phyloP scores from a whole-genome alignment of 2,329 filamentous ascomycete species.

The Thielaviopsis musarum region DNA sequence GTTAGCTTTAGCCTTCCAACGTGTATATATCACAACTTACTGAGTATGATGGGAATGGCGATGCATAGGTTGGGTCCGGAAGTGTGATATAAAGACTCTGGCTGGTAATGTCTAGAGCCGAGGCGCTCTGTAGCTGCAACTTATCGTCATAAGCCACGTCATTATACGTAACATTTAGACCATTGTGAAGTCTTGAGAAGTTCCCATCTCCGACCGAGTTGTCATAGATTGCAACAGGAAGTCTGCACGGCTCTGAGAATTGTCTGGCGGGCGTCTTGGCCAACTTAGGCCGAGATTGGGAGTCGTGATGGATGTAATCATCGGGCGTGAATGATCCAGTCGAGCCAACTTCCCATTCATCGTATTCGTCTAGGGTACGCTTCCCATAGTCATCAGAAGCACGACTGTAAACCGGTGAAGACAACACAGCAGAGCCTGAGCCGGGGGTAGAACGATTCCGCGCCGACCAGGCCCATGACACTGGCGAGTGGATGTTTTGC shows the following conservation, averaged over 20 bases:
- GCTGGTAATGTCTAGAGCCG: not conserved
- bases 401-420: not conserved
- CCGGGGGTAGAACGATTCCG: not conserved
- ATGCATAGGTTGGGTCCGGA: not conserved
- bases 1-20: not conserved
- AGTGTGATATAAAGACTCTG: not conserved
- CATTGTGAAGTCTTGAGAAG: not conserved
- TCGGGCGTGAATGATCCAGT: slow-evolving; percentile 10
- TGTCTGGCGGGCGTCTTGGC: not conserved
- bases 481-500: not conserved
- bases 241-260: not conserved
- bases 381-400: not conserved
- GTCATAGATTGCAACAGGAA: not conserved
- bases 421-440: not conserved
- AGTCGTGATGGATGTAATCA: slow-evolving; percentile 1
- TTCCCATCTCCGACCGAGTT: not conserved
- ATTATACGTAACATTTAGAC: not conserved
- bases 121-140: not conserved
- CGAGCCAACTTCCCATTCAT: slow-evolving; percentile 4
- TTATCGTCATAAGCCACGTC: not conserved
- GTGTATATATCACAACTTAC: not conserved
- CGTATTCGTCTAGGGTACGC: not conserved
- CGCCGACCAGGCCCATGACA: not conserved
- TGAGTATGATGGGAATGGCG: not conserved
- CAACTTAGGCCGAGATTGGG: not conserved